Base-by-base conservation (phyloP, 768 basidiomycete species). In the Daedaleopsis sinensis region DNA sequence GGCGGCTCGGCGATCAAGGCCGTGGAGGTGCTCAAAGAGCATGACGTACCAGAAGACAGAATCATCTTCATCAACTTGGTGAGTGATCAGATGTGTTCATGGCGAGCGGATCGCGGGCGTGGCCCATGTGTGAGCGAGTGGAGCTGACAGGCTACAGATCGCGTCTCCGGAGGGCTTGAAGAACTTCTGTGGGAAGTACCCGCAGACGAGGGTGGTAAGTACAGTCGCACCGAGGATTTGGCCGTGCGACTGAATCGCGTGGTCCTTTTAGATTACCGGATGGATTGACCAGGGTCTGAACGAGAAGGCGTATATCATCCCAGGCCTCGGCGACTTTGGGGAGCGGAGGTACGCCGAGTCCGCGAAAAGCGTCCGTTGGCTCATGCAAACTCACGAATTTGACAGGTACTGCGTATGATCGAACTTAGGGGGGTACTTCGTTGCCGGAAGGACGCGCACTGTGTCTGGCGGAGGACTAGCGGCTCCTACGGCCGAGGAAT, bases 1-100 rank as follows among this genome's bases (percentile, higher is more conserved):
- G 97, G 97, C 24, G 97, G 97, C 48, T 98, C 96, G 5, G 96
- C 96, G 9, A 95, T 96, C 76, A 98, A 98, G 72, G 97, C 97
- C 0, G 91, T 98, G 54, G 96, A 98, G 72, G 91, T 98, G 4
- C 80, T 98, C 13, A 87, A 90, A 74, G 91, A 94, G 49, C 88
- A 94, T 69, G 93, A 92, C 19, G 97, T 99, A 35, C 89, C 92
- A 16, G 94, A 97, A 74, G 94, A 97, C 60, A 85, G 94, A 58
- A 96, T 98, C 62, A 91, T 97, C 65, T 97, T 98, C 75, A 85
- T 97, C 61, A 96, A 98, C 72, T 76, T 98, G 71, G 95, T 94
- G 58, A 55, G 84, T 73, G 24, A 59, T 32, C 19, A 24, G 43
- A 51, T 42, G 24, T 38, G n/a, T n/a, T 32, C 7, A 32, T 32